Evolutionary conservation across 108 stramenopile genomes (phyloP), one percentile per base, ranked within the genome.

Genomic region (Cyclotella baltica): DNA sequence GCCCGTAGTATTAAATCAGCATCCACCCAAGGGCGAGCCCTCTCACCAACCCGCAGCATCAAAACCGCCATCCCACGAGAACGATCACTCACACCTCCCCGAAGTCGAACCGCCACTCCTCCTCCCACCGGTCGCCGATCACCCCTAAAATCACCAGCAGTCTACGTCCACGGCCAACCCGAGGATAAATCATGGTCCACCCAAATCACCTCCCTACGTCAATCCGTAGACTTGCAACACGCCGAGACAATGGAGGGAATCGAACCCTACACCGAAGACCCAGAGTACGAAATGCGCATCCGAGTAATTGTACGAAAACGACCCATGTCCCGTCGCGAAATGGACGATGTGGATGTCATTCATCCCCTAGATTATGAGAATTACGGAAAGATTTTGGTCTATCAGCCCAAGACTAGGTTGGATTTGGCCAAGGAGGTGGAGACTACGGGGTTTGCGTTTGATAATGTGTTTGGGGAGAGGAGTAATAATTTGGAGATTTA

Each of bases 381-480:
- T 61, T 83, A 89, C 59, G 95, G 95, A 31, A 80, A 67, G 66
- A 90, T 97, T 30, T 83, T 98, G 34, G 97, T 98, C 46, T 98
- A 99, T 86, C 95, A 98, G 68, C 97, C 97, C 56, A 98, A 97
- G 75, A 93, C 96, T 1, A 88, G 92, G 23, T 96, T 99, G 29
- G 99, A 99, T 84, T 83, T 99, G 87, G 96, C 96, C 57, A 98
- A 98, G 85, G 96, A 97, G 72, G 84, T 99, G 31, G 97, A 98
- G 75, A 96, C 93, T 27, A 69, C 87, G 34, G 81, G 86, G 15
- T 99, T 99, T 87, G 92, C 92, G 22, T 98, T 97, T 81, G 99
- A 99, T 83, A 98, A 98, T 83, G 93, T 93, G 2, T 97, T 93
- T 56, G 84, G 85, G 63, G 97, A 96, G 83, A 51, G 57, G 10